Percentiles rank a stretch among this genome's conserved stretches.
These are phyloP conservation scores for Talaromyces stipitatus DNA, from an alignment of 495 filamentous ascomycete genomes.

Conservation along the genomic window DNA sequence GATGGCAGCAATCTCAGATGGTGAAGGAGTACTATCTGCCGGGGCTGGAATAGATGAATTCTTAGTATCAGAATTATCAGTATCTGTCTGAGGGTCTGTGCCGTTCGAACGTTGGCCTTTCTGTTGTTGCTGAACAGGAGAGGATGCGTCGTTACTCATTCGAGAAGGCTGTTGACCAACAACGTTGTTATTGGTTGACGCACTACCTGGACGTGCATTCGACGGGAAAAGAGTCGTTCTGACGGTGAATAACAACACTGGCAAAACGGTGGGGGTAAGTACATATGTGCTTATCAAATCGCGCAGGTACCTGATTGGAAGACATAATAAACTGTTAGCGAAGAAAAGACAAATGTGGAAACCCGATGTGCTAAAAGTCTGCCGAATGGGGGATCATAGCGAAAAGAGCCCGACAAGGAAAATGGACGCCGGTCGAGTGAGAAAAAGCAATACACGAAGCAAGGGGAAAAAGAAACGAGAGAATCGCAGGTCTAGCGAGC, in stretches of 20 bases:
- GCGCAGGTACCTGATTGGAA: constrained; percentile 64
- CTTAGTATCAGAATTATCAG: background rate
- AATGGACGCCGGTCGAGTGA: background rate
- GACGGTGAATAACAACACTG: constrained; percentile 62
- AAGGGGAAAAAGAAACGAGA: constrained; percentile 10
- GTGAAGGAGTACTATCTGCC: constrained; percentile 10
- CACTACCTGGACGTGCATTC: constrained; percentile 45
- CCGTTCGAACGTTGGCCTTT: background rate
- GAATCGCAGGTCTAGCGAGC: background rate
- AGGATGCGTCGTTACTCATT: background rate
- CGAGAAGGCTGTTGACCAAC: background rate
- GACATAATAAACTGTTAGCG: constrained; percentile 10
- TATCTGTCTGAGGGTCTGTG: background rate
- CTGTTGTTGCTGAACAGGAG: background rate
- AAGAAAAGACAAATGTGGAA: constrained; percentile 1
- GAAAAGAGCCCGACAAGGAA: background rate
- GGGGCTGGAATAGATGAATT: background rate
- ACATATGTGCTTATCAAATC: constrained; percentile 58
- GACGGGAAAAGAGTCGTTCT: constrained; percentile 73
- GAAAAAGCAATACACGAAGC: constrained; percentile 2
- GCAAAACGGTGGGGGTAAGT: constrained; percentile 59
- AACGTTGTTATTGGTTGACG: constrained; percentile 13
- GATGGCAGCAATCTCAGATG: constrained; percentile 39
- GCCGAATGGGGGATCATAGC: background rate
- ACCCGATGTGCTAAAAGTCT: background rate